Conservation (phyloP, 495 filamentous ascomycete species). For the Coniosporium apollinis region DNA sequence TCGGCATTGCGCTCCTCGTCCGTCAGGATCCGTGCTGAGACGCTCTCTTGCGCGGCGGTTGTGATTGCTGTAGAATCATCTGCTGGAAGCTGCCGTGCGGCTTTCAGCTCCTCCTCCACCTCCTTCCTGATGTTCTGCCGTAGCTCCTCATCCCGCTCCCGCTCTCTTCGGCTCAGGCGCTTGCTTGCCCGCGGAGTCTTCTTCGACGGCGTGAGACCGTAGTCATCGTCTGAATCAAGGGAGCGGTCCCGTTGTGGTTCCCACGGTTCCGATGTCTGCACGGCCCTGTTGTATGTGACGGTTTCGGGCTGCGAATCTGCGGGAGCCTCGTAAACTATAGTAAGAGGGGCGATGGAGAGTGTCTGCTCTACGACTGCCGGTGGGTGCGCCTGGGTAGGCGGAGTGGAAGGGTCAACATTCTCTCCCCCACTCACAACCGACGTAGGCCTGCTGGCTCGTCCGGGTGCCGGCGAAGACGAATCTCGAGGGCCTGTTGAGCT, state of each 20-base stretch:
- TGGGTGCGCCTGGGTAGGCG: conserved; percentile 5
- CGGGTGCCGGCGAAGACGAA: conserved; percentile 39
- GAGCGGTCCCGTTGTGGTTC: conserved; percentile 16
- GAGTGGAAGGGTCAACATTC: conserved; percentile 40
- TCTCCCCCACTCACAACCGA: conserved; percentile 63
- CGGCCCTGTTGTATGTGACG: conserved; percentile 86
- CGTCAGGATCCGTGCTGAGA: conserved; percentile 65
- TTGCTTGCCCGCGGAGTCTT: conserved; percentile 38
- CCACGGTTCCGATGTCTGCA: conserved; percentile 55
- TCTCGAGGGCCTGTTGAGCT: conserved; percentile 45
- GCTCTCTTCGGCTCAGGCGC: conserved; percentile 54
- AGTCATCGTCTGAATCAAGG: conserved; percentile 50
- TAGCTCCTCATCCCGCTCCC: conserved; percentile 74
- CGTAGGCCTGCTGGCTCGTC: conserved; percentile 62
- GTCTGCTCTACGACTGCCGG: conserved; percentile 45
- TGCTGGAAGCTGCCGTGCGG: conserved; percentile 27
- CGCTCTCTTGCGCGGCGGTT: conserved; percentile 28
- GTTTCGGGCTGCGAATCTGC: conserved; percentile 41
- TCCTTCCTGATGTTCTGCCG: conserved; percentile 69
- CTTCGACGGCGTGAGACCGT: neutral
- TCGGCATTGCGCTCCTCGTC: conserved; percentile 82
- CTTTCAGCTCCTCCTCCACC: conserved; percentile 80
- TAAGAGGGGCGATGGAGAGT: conserved; percentile 47
- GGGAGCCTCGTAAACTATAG: conserved; percentile 58
- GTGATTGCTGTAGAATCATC: conserved; percentile 29